Percentiles rank a stretch among this genome's conserved stretches.
Evolutionary conservation across 768 basidiomycete species (phyloP).

Genomic region (Suillus tomentosus): DNA sequence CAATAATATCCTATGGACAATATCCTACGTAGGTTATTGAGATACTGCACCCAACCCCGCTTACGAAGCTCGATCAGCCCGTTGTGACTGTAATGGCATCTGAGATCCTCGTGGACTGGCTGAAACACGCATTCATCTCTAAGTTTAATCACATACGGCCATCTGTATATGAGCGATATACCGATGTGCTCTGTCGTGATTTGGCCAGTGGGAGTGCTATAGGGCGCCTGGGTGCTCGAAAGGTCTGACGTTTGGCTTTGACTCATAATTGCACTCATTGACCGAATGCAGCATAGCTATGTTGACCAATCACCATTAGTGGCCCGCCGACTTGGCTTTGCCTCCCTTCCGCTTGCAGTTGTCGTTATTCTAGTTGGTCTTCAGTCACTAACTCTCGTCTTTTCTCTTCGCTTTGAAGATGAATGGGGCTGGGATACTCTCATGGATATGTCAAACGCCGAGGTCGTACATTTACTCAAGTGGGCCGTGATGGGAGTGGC

Average conservation of each 20-base stretch:
- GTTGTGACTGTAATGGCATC: constrained; percentile 88
- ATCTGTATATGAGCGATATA: constrained; percentile 92
- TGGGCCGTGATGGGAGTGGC: constrained; percentile 66
- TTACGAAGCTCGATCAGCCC: constrained; percentile 53
- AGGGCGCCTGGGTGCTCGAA: constrained; percentile 66
- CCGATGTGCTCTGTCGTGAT: constrained; percentile 93
- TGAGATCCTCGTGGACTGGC: constrained; percentile 96
- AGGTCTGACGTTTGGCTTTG: constrained; percentile 44
- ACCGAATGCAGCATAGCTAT: constrained; percentile 65
- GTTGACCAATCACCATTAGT: constrained; percentile 96
- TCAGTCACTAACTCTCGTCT: constrained; percentile 66
- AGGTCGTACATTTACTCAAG: constrained; percentile 55
- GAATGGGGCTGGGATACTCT: constrained; percentile 46
- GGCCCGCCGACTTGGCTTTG: constrained; percentile 91
- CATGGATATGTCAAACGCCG: constrained; percentile 41
- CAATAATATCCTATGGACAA: constrained; percentile 81
- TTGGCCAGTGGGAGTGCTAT: constrained; percentile 78
- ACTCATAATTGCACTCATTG: constrained; percentile 12
- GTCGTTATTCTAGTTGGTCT: constrained; percentile 75
- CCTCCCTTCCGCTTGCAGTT: constrained; percentile 88
- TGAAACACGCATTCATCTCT: constrained; percentile 99
- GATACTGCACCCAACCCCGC: constrained; percentile 6
- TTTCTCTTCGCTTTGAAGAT: constrained; percentile 43
- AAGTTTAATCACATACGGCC: constrained; percentile 99
- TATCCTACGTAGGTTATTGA: constrained; percentile 72